A percentile compares a stretch with the other conserved stretches of the same genome.
These are phyloP conservation scores for Wickerhamomyces xylosicus DNA, from an alignment of 805 yeast species.

Conservation along the genomic window DNA sequence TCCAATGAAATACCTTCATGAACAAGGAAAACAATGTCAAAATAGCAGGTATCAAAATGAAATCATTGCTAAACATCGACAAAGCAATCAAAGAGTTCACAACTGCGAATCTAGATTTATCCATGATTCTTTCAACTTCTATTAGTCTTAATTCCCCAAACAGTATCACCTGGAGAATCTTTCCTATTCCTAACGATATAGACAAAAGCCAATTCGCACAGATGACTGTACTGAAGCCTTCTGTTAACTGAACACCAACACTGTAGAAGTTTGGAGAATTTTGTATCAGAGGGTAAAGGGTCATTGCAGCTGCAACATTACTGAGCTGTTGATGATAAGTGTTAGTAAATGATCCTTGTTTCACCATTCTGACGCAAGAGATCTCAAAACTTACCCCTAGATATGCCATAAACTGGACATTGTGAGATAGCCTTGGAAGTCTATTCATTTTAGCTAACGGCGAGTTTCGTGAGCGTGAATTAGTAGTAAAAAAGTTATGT, in stretches of 20 bases:
- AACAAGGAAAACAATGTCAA: slow-evolving; percentile 32
- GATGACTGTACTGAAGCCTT: slow-evolving; percentile 34
- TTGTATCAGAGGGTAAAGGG: slow-evolving; percentile 26
- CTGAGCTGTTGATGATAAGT: slow-evolving; percentile 18
- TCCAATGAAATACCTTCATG: slow-evolving; percentile 69
- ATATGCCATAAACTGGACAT: slow-evolving; percentile 11
- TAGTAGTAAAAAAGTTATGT: too few relatives aligned
- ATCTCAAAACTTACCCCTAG: slow-evolving; percentile 4
- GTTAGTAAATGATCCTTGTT: slow-evolving; percentile 2
- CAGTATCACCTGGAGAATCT: slow-evolving; percentile 37
- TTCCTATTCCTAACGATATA: slow-evolving; percentile 29
- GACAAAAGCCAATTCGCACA: slow-evolving; percentile 35
- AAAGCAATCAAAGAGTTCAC: slow-evolving; percentile 52
- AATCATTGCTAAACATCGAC: slow-evolving; percentile 40
- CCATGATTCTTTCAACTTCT: slow-evolving; percentile 69
- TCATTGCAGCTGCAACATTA: slow-evolving; percentile 24
- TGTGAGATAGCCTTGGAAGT: slow-evolving; percentile 8
- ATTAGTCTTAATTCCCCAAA: slow-evolving; percentile 70
- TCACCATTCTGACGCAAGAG: not conserved
- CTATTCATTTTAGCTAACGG: not conserved
- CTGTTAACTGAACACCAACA: slow-evolving; percentile 38
- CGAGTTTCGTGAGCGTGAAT: not conserved
- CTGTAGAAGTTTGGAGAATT: slow-evolving; percentile 33
- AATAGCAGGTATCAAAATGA: slow-evolving; percentile 31
- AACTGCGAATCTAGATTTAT: slow-evolving; percentile 51